Conservation (phyloP, 495 filamentous ascomycete species). For the Sordaria brevicollis region DNA sequence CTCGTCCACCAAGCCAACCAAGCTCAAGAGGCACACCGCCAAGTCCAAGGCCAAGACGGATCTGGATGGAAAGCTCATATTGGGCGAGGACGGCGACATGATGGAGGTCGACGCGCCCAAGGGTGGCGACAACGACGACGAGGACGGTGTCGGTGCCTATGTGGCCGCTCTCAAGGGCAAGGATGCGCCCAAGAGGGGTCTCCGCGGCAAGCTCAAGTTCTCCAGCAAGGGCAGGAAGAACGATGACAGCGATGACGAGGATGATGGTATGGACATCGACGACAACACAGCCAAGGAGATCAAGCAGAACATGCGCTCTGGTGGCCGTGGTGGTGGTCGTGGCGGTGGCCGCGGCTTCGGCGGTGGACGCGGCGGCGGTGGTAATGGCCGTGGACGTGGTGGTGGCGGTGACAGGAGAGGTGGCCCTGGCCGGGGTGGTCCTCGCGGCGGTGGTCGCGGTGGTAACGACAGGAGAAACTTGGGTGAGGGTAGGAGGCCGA, state of each 20-base stretch:
- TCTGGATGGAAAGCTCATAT: slow-evolving; percentile 78
- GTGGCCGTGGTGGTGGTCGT: slow-evolving; percentile 15
- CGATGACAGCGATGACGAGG: slow-evolving; percentile 46
- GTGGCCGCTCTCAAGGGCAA: slow-evolving; percentile 80
- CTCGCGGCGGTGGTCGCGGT: slow-evolving; percentile 6
- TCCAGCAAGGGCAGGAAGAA: slow-evolving; percentile 53
- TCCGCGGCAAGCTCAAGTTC: slow-evolving; percentile 82
- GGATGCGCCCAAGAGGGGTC: slow-evolving; percentile 70
- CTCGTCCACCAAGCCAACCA: slow-evolving; percentile 73
- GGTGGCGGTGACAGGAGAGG: slow-evolving; percentile 3
- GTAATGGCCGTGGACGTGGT: slow-evolving; percentile 9
- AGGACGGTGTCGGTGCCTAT: slow-evolving; percentile 76
- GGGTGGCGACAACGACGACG: slow-evolving; percentile 32
- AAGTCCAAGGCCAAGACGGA: slow-evolving; percentile 62
- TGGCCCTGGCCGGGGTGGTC: slow-evolving; percentile 1
- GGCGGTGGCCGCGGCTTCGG: slow-evolving; percentile 11
- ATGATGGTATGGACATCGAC: slow-evolving; percentile 50
- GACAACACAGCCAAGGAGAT: slow-evolving; percentile 34
- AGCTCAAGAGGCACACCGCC: slow-evolving; percentile 41
- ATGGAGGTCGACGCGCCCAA: slow-evolving; percentile 54
- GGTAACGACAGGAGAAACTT: slow-evolving; percentile 1
- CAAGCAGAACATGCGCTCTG: slow-evolving; percentile 19
- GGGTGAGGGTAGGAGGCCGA: neutral
- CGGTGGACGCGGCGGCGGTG: slow-evolving; percentile 20
- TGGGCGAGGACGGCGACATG: slow-evolving; percentile 49